Percentiles rank a stretch among this genome's conserved stretches.
phyloP scores from a whole-genome alignment of 352 stramenopile species.

The Globisporangium iwayamae region DNA sequence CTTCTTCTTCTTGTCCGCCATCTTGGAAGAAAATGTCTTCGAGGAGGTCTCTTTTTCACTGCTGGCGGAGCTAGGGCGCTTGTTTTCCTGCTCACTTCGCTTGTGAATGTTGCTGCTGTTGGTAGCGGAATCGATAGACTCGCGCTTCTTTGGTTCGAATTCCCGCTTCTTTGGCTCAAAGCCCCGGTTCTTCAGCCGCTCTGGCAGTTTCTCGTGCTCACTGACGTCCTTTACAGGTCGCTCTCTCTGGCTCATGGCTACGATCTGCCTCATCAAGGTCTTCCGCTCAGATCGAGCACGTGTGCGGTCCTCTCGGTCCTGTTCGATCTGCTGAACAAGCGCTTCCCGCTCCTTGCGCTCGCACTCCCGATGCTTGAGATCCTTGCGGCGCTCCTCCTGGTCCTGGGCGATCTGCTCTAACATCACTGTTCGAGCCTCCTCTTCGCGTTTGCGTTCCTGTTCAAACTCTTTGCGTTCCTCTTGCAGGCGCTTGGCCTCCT shows the following conservation, averaged over 20 bases:
- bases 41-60: neutral
- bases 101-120: neutral
- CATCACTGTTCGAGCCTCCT: neutral
- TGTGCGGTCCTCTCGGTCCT: constrained; percentile 2
- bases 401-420: constrained; percentile 10
- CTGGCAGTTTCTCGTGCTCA: neutral
- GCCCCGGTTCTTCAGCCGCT: neutral
- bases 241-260: neutral
- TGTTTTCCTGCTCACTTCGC: constrained; percentile 5
- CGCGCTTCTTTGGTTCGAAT: neutral
- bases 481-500: neutral
- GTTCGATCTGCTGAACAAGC: neutral
- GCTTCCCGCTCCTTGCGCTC: constrained; percentile 2
- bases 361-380: neutral
- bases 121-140: neutral
- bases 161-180: no score
- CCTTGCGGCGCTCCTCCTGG: constrained; percentile 2
- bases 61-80: neutral
- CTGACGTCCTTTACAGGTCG: neutral
- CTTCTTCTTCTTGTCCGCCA: neutral
- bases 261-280: neutral
- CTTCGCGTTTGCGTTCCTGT: neutral
- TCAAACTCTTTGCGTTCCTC: constrained; percentile 4
- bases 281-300: neutral
- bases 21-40: neutral